A percentile compares a stretch with the other conserved stretches of the same genome.
Evolutionary conservation across 1,284 basidiomycete genomes (phyloP).

Genomic region (Trametes pubescens): DNA sequence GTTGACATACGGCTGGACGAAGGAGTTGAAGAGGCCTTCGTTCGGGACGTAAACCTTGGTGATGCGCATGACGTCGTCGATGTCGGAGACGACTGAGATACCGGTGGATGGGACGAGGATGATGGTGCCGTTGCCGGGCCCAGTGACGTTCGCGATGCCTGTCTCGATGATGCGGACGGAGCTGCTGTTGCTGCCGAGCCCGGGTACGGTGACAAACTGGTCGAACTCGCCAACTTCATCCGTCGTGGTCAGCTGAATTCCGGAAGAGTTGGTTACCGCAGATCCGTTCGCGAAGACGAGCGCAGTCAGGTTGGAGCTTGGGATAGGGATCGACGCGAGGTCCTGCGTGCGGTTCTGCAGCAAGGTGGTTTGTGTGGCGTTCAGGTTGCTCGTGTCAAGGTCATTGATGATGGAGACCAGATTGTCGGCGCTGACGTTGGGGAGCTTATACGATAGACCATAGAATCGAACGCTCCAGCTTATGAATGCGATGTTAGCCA

Average conservation of each 20-base stretch:
- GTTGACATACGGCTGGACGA: slow-evolving; percentile 43
- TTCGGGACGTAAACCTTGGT: slow-evolving; percentile 44
- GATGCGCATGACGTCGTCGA: slow-evolving; percentile 45
- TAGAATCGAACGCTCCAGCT: slow-evolving; percentile 42
- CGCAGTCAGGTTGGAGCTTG: slow-evolving; percentile 36
- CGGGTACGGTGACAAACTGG: slow-evolving; percentile 36
- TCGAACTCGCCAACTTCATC: slow-evolving; percentile 40
- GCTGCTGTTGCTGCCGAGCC: slow-evolving; percentile 28
- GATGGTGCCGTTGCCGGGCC: slow-evolving; percentile 41
- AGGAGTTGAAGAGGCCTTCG: slow-evolving; percentile 44
- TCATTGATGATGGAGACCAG: slow-evolving; percentile 38
- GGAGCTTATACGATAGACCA: slow-evolving; percentile 38
- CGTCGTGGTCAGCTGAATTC: slow-evolving; percentile 33
- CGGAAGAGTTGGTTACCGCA: slow-evolving; percentile 33
- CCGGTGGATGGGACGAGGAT: slow-evolving; percentile 41
- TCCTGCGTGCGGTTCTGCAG: slow-evolving; percentile 39
- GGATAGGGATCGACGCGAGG: slow-evolving; percentile 38
- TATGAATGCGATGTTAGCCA: background rate
- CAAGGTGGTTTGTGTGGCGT: slow-evolving; percentile 33
- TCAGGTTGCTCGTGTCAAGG: slow-evolving; percentile 37
- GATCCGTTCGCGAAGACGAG: slow-evolving; percentile 35
- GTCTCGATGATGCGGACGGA: slow-evolving; percentile 32
- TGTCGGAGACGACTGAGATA: slow-evolving; percentile 44
- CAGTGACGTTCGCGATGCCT: slow-evolving; percentile 36
- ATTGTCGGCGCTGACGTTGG: slow-evolving; percentile 37